Evolutionary conservation across 108 stramenopile species (phyloP).

Genomic region (Poteriospumella lacustris): DNA sequence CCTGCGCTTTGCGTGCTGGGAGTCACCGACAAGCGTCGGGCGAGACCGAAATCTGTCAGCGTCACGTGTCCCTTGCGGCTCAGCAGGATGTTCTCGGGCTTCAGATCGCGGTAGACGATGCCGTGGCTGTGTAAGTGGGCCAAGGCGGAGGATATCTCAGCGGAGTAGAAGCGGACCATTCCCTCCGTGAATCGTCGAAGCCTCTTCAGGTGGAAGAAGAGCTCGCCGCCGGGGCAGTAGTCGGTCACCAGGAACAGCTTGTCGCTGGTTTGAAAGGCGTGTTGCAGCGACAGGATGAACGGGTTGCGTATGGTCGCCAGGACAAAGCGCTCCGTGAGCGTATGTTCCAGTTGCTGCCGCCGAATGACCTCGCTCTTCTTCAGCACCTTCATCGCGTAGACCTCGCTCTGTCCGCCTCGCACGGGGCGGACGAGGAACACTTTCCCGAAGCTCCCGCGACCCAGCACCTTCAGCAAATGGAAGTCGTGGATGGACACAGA

Average conservation of each 20-base stretch:
- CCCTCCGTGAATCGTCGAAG: conserved; percentile 83
- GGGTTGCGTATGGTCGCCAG: conserved; percentile 44
- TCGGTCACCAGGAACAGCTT: conserved; percentile 87
- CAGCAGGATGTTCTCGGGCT: conserved; percentile 45
- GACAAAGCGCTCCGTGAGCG: background rate
- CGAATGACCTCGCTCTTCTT: background rate
- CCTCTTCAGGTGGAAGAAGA: conserved; percentile 89
- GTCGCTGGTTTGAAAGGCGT: conserved; percentile 48
- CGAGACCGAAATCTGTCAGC: conserved; percentile 24
- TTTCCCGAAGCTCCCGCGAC: conserved; percentile 18
- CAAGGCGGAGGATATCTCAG: conserved; percentile 79
- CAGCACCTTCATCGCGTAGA: conserved; percentile 22
- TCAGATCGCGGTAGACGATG: conserved; percentile 47
- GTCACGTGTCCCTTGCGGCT: background rate
- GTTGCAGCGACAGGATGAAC: conserved; percentile 58
- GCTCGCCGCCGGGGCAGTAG: conserved; percentile 93
- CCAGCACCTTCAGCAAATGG: conserved; percentile 5
- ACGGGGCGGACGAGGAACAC: conserved; percentile 23
- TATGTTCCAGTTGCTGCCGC: conserved; percentile 21
- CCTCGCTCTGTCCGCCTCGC: background rate
- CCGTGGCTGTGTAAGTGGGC: conserved; percentile 38
- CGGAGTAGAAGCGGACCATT: conserved; percentile 82
- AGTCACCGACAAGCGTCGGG: background rate
- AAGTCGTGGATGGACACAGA: conserved; percentile 15
- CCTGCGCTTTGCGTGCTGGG: background rate